A percentile compares a stretch with the other conserved stretches of the same genome.
These are phyloP conservation scores for Fagus crenata DNA, from an alignment of 306 rosid genomes.

Conservation along the genomic window DNA sequence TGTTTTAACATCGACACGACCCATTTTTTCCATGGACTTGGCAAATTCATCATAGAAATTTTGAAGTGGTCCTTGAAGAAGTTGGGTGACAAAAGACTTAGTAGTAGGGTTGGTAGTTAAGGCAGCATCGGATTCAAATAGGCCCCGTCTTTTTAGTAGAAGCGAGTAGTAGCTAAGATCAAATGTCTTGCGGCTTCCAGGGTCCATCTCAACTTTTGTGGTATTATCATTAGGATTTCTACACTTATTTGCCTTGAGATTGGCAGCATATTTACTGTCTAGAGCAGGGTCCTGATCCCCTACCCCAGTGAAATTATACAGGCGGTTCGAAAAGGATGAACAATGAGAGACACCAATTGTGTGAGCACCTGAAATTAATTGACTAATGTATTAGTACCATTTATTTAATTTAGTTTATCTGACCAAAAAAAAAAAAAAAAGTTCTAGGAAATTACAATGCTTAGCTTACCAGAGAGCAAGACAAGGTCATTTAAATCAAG, in stretches of 20 bases:
- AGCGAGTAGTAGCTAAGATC: slow-evolving; percentile 65
- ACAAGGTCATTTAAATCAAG: slow-evolving; percentile 76
- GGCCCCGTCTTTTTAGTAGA: slow-evolving; percentile 67
- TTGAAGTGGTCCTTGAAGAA: slow-evolving; percentile 49
- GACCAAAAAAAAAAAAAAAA: neutral
- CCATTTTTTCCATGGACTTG: slow-evolving; percentile 76
- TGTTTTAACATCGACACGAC: slow-evolving; percentile 59
- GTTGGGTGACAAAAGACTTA: slow-evolving; percentile 38
- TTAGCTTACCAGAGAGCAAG: slow-evolving; percentile 64
- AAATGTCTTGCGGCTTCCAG: slow-evolving; percentile 80
- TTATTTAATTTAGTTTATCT: neutral
- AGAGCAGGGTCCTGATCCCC: slow-evolving; percentile 82
- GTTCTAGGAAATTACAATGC: slow-evolving; percentile 11
- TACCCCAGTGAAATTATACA: slow-evolving; percentile 72
- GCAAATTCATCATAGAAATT: slow-evolving; percentile 66
- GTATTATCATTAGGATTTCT: slow-evolving; percentile 48
- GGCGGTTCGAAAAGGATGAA: slow-evolving; percentile 53
- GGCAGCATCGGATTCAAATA: slow-evolving; percentile 78
- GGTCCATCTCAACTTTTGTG: slow-evolving; percentile 79
- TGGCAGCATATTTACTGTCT: slow-evolving; percentile 69
- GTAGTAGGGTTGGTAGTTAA: slow-evolving; percentile 54
- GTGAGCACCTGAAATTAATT: slow-evolving; percentile 65
- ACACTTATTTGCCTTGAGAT: slow-evolving; percentile 77
- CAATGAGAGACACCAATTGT: slow-evolving; percentile 85
- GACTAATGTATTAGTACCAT: neutral